Conservation (phyloP, 78 protist species). For the Dictyostelium capitatum region DNA sequence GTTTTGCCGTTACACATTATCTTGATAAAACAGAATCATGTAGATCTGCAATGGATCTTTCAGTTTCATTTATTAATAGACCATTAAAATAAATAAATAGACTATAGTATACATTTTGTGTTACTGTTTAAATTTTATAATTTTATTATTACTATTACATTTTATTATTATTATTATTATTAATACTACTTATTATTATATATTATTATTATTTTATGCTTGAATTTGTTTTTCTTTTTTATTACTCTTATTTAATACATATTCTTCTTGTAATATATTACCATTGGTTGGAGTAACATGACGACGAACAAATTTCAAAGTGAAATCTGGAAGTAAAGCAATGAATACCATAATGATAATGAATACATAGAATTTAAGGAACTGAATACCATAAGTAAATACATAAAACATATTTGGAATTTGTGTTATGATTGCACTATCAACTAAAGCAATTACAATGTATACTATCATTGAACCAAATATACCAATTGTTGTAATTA, state of each 20-base stretch:
- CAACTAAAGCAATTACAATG: not conserved
- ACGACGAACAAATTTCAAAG: conserved; percentile 29
- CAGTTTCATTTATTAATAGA: conserved; percentile 9
- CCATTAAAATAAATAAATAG: too few relatives aligned
- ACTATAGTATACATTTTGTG: too few relatives aligned
- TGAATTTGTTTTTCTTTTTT: too few relatives aligned
- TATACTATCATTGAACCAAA: conserved; percentile 10
- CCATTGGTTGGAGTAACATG: not conserved
- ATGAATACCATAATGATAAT: conserved; percentile 36
- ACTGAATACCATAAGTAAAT: not conserved
- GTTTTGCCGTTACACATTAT: not conserved
- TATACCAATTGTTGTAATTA: conserved; percentile 3
- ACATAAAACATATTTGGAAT: conserved; percentile 21
- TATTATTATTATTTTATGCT: not conserved
- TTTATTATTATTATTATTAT: too few relatives aligned
- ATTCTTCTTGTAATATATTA: conserved; percentile 20
- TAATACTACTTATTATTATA: not conserved
- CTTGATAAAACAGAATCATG: conserved; percentile 12
- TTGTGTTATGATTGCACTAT: not conserved
- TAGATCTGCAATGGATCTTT: conserved; percentile 25
- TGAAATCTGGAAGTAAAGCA: conserved; percentile 45
- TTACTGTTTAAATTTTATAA: too few relatives aligned
- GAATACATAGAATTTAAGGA: conserved; percentile 19
- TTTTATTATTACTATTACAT: too few relatives aligned
- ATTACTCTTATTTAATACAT: not conserved